Base-by-base conservation (phyloP, 148 eudicot species). In the Oxyria digyna region DNA sequence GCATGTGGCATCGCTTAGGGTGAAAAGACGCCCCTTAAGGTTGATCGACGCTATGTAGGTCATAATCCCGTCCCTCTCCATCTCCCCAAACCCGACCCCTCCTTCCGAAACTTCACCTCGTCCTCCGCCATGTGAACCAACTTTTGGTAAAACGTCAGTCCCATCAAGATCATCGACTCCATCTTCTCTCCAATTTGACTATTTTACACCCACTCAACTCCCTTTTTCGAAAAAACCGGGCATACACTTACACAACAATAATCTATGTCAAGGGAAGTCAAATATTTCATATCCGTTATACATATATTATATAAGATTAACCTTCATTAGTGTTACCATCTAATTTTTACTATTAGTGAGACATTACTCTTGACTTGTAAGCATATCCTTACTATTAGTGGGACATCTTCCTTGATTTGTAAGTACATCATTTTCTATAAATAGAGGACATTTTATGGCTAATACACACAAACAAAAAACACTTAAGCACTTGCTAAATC, bases 81-180 rank as follows among this genome's bases (percentile, higher is more conserved):
- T 93, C 69, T 93, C 96, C 2, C 96, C 98, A 32, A 93, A 93
- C 50, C 90, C 90, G 63, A 93, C 83, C n/a, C 98, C 98, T 11
- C 98, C 98, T 93, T 93, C 31, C 98, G 82, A 80, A 86, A 93
- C 65, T 93, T 93, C 66, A 93, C 98, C 71, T 93, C 90, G 85
- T 93, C 98, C 69, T 93, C 98, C 0, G 98, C 78, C 98, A 93
- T 93, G 67, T 93, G 98, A 24, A 80, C 76, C 62, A 93, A 81
- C 8, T 97, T 84, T 74, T 93, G 98, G 81, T 93, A 93, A 74
- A 77, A 90, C 6, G 91, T 87, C 4, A 96, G 96, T 1, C 96
- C 96, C 91, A 89, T 89, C 81, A 89, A 93, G 40, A 93, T 77
- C 10, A 93, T 87, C 9, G 86, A 72, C 1, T 81, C 77, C 18